Percentiles rank a stretch among this genome's conserved stretches.
Evolutionary conservation across 495 filamentous ascomycete species (phyloP).

Genomic region (Penicillium simplicissimum): DNA sequence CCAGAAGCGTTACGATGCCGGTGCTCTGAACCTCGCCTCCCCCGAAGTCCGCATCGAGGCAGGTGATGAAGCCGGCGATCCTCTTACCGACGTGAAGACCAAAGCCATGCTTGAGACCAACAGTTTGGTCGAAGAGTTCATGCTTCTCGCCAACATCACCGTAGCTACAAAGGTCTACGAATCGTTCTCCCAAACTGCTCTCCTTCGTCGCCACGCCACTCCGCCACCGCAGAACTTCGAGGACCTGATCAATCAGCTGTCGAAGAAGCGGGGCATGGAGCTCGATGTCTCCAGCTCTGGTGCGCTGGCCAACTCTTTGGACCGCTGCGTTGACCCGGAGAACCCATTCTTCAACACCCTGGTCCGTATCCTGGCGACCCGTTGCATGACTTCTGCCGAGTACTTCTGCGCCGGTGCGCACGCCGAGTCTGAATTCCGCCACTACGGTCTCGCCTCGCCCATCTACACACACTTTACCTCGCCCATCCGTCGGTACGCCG

Average conservation of each 20-base stretch:
- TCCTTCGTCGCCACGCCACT: constrained; percentile 86
- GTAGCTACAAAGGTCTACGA: constrained; percentile 86
- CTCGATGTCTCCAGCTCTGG: constrained; percentile 82
- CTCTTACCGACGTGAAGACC: constrained; percentile 86
- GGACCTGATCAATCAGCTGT: constrained; percentile 83
- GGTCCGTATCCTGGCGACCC: constrained; percentile 92
- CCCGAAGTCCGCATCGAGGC: constrained; percentile 93
- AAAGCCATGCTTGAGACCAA: constrained; percentile 94
- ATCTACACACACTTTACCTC: constrained; percentile 99
- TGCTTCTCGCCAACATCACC: constrained; percentile 96
- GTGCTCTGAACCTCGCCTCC: constrained; percentile 89
- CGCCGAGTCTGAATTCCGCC: constrained; percentile 88
- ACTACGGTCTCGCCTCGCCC: constrained; percentile 91
- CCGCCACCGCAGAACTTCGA: constrained; percentile 96
- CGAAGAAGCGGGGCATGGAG: constrained; percentile 76
- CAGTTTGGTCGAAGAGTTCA: constrained; percentile 97
- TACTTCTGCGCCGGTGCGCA: constrained; percentile 96
- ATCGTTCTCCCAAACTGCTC: constrained; percentile 90
- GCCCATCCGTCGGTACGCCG: constrained; percentile 94
- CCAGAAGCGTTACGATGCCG: constrained; percentile 93
- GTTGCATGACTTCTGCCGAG: constrained; percentile 98
- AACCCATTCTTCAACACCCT: constrained; percentile 99
- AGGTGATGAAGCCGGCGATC: constrained; percentile 94
- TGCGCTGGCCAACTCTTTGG: constrained; percentile 86
- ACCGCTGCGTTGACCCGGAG: constrained; percentile 73